A percentile compares a stretch with the other conserved stretches of the same genome.
These are phyloP conservation scores for Salvia hispanica DNA, from an alignment of 257 asterid genomes.

Conservation along the genomic window DNA sequence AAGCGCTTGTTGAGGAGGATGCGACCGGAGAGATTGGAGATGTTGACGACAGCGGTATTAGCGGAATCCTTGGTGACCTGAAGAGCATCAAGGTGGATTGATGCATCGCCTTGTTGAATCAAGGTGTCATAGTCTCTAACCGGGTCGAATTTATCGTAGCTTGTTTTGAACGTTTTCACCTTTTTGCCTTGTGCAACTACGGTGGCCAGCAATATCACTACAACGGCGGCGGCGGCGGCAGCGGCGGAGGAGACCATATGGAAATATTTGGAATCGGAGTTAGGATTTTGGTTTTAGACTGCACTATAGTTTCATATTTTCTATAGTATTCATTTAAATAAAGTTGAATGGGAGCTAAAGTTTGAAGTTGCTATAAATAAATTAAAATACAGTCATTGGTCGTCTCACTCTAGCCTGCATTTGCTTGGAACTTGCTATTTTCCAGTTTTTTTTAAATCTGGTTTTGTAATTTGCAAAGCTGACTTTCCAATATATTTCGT, in stretches of 20 bases:
- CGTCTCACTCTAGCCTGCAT: background rate
- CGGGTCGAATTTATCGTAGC: background rate
- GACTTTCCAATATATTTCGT: background rate
- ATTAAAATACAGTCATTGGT: background rate
- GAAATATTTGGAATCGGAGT: no score
- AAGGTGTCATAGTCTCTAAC: background rate
- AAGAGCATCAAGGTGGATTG: constrained; percentile 52
- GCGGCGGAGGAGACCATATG: constrained; percentile 21
- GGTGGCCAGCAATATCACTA: background rate
- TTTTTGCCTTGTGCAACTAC: constrained; percentile 35
- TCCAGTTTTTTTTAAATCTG: background rate
- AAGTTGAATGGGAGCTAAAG: background rate
- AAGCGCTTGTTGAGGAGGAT: constrained; percentile 38
- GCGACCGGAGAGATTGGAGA: constrained; percentile 50
- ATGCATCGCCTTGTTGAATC: constrained; percentile 29
- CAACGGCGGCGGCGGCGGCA: constrained; percentile 26
- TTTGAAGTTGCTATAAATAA: background rate
- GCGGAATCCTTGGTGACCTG: constrained; percentile 73
- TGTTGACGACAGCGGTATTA: background rate
- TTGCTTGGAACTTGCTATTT: constrained; percentile 19
- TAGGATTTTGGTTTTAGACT: background rate
- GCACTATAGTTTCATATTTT: constrained; percentile 2
- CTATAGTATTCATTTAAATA: constrained; percentile 7
- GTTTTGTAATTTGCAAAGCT: background rate
- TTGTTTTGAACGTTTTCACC: constrained; percentile 2